Conservation (phyloP, 129 eudicot species). For the Escallonia rubra region DNA sequence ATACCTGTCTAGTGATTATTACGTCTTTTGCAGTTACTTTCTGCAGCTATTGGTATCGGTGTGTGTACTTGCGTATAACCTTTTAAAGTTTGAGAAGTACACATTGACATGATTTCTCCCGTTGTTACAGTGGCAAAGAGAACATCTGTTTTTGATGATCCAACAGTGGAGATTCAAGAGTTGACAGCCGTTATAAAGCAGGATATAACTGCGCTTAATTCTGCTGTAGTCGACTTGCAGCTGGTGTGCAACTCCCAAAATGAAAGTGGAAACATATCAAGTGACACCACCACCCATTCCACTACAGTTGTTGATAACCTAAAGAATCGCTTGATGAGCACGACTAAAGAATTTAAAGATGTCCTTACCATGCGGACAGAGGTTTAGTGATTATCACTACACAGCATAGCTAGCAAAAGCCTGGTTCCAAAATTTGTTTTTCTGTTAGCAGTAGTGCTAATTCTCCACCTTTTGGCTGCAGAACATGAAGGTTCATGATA, state of each 20-base stretch:
- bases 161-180: conserved; percentile 89
- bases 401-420: neutral
- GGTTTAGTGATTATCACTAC: conserved; percentile 35
- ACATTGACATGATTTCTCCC: conserved; percentile 8
- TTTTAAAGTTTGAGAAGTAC: no score
- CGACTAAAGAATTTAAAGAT: conserved; percentile 94
- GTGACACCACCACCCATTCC: conserved; percentile 79
- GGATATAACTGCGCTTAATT: conserved; percentile 86
- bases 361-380: conserved; percentile 96
- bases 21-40: no score
- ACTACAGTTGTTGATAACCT: conserved; percentile 86
- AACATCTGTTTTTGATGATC: conserved; percentile 88
- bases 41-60: no score
- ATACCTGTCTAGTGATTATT: no score
- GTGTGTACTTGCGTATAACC: no score
- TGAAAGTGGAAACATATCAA: conserved; percentile 63
- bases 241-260: conserved; percentile 60
- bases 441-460: neutral
- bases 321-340: conserved; percentile 79
- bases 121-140: conserved; percentile 73
- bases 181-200: conserved; percentile 90
- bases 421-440: neutral
- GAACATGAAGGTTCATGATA: conserved; percentile 83
- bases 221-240: conserved; percentile 92
- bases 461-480: conserved; percentile 26